Percentiles rank a stretch among this genome's conserved stretches.
Conservation (phyloP, 2,329 filamentous ascomycete species). For the Aspergillus alliaceus region DNA sequence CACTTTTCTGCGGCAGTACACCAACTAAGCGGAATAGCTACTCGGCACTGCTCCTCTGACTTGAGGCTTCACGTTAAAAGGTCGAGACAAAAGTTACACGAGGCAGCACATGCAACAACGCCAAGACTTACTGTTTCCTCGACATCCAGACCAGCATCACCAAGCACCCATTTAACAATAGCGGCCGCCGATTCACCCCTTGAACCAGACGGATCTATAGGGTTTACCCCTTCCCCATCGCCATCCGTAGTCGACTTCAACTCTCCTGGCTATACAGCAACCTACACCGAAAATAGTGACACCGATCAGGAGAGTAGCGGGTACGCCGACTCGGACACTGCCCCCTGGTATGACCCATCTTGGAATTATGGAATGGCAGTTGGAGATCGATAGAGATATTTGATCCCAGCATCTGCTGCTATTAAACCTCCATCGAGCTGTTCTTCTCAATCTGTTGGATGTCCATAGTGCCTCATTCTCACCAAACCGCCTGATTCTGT, state of each 20-base stretch:
- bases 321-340: conserved; percentile 6
- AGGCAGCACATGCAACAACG: not conserved
- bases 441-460: not conserved
- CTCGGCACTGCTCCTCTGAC: conserved; percentile 17
- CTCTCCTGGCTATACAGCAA: conserved; percentile 3
- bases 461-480: not conserved
- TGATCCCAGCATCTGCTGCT: not conserved
- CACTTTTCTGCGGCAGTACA: conserved; percentile 13
- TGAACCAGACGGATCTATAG: not conserved
- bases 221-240: conserved; percentile 6
- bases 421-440: too few species aligned
- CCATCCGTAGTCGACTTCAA: conserved; percentile 10
- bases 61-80: conserved; percentile 7
- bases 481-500: not conserved
- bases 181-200: not conserved
- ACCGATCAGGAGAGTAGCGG: conserved; percentile 15
- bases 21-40: conserved; percentile 6
- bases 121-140: not conserved
- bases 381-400: not conserved
- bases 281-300: conserved; percentile 13
- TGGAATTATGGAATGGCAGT: conserved; percentile 16
- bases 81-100: not conserved
- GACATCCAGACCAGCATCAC: not conserved
- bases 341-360: conserved; percentile 16
- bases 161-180: not conserved